These are phyloP conservation scores for Ophiosphaerella korrae DNA, from an alignment of 2,329 filamentous ascomycete genomes.

Conservation along the genomic window DNA sequence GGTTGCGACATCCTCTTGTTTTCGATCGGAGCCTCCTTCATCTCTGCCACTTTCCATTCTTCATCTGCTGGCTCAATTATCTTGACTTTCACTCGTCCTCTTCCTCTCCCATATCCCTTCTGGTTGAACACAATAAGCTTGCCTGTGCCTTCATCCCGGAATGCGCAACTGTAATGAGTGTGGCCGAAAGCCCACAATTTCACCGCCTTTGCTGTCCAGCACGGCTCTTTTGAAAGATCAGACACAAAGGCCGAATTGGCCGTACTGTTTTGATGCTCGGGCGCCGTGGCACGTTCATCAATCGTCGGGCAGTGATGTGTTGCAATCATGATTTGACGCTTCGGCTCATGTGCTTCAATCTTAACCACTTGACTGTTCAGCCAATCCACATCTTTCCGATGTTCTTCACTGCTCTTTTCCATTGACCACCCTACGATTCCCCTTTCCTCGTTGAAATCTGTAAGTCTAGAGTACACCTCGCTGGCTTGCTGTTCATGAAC, in stretches of 20 bases:
- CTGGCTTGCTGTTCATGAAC: constrained; percentile 3
- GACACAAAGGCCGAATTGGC: constrained; percentile 47
- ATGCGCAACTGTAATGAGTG: constrained; percentile 56
- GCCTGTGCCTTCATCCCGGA: constrained; percentile 26
- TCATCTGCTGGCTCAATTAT: too few relatives aligned
- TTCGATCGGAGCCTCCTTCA: too few relatives aligned
- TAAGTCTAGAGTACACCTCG: constrained; percentile 5
- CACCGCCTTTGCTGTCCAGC: constrained; percentile 45
- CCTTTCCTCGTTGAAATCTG: constrained; percentile 19
- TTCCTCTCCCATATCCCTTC: constrained; percentile 35
- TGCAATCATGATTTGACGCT: constrained; percentile 44
- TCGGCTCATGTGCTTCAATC: constrained; percentile 21
- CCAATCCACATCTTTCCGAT: constrained; percentile 51
- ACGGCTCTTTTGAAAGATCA: constrained; percentile 44
- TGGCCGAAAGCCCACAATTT: constrained; percentile 57
- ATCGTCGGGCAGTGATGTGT: constrained; percentile 52
- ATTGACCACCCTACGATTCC: constrained; percentile 46
- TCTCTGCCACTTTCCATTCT: too few relatives aligned
- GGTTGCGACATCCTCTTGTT: too few relatives aligned
- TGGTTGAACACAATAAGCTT: constrained; percentile 49
- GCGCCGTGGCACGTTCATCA: constrained; percentile 41
- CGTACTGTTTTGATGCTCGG: constrained; percentile 30
- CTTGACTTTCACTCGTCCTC: too few relatives aligned
- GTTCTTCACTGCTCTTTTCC: constrained; percentile 45
- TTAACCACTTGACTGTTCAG: constrained; percentile 44